Base-by-base conservation (phyloP, 2,329 filamentous ascomycete species). In the Colletotrichum tofieldiae region DNA sequence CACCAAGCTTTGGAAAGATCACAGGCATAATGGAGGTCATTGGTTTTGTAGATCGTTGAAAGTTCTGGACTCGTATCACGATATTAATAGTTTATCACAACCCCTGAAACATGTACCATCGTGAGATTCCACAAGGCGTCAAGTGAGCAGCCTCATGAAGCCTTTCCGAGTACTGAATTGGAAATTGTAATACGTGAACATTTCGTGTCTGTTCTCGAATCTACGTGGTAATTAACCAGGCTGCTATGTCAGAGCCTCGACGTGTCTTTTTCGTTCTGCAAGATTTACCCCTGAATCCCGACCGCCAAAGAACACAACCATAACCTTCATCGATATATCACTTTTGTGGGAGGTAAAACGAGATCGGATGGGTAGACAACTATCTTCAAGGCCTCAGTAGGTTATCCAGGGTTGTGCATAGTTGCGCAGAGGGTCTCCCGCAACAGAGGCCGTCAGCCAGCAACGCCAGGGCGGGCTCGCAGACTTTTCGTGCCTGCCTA, bases 11-110 rank as follows among this genome's bases (percentile, higher is more conserved):
- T 72, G 70, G 70, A 69, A 72, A 65, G 59, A 54, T 68, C 65
- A 55, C 26, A 55, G 54, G 43, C 14, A 72, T 54, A 20, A 59
- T 47, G 54, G 60, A 64, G 59, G 65, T 55, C 20, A 49, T 72
- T 60, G 59, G 70, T 47, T 70, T 72, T 65, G 70, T 72, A 70
- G 59, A 72, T 65, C 54, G 69, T 54, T 70, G 54, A 23, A 41
- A 59, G 65, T 54, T 64, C 39, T 55, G 26, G 49, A 41, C 49
- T 65, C 32, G 26, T 49, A 41, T 26, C 43, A 55, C 23, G 70
- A 65, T 60, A 70, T 49, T 65, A 72, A 70, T 72, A 54, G 58
- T 68, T 62, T 51, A 45, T 41, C 29, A 37, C 23, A 58, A 26
- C 7, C 18, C 32, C n/a, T 45, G 23, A 35, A 1, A 37, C 0